Percentiles rank a stretch among this genome's conserved stretches.
These are phyloP conservation scores for Phragmites australis DNA, from an alignment of 176 grass and related monocot genomes.

Conservation along the genomic window DNA sequence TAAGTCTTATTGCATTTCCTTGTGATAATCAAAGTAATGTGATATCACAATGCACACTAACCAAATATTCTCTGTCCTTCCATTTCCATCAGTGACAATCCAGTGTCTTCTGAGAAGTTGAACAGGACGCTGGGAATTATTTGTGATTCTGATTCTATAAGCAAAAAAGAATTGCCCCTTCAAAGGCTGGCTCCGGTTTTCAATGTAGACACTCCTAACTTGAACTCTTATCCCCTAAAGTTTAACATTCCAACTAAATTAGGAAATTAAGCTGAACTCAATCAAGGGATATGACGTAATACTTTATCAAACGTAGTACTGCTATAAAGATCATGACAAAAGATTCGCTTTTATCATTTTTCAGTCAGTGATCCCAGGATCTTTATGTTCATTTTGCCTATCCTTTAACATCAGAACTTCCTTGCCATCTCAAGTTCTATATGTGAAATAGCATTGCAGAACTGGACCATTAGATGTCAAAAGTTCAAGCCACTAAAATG, in stretches of 20 bases:
- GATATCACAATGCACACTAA: slow-evolving; percentile 38
- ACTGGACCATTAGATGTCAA: background rate
- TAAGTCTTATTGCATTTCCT: slow-evolving; percentile 14
- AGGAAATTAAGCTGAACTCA: slow-evolving; percentile 1
- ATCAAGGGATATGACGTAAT: slow-evolving; percentile 3
- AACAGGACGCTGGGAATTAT: slow-evolving; percentile 70
- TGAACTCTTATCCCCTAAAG: slow-evolving; percentile 82
- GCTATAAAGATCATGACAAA: slow-evolving; percentile 12
- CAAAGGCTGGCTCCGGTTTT: slow-evolving; percentile 68
- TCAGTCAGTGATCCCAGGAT: background rate
- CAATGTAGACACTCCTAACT: slow-evolving; percentile 88
- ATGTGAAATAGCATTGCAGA: slow-evolving; percentile 2
- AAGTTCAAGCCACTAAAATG: background rate
- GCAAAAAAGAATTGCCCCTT: slow-evolving; percentile 90
- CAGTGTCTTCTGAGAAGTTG: slow-evolving; percentile 79
- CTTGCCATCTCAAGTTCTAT: background rate
- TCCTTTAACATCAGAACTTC: background rate
- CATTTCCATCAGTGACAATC: slow-evolving; percentile 83
- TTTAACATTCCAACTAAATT: slow-evolving; percentile 21
- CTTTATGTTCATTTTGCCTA: background rate
- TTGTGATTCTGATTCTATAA: slow-evolving; percentile 84
- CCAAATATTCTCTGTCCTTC: slow-evolving; percentile 76
- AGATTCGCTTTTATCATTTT: background rate
- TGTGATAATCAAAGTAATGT: background rate
- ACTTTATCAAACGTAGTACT: background rate